A percentile compares a stretch with the other conserved stretches of the same genome.
Evolutionary conservation across 73 alveolate species (phyloP).

Genomic region (Paramecium sexaurelia): DNA sequence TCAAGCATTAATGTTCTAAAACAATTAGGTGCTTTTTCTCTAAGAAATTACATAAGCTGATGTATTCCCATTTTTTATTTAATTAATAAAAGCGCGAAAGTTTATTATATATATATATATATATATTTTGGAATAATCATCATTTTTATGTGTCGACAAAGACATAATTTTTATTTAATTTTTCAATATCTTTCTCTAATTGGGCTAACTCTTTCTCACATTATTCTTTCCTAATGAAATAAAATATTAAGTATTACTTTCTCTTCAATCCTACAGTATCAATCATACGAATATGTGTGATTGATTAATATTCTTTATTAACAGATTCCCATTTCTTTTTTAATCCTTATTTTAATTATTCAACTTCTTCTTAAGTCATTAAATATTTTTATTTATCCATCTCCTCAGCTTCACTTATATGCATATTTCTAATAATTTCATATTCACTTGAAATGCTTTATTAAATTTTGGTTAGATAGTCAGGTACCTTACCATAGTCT

Average conservation of each 20-base stretch:
- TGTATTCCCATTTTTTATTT: conserved; percentile 93
- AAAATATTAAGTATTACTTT: conserved; percentile 71
- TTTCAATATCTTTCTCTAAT: conserved; percentile 92
- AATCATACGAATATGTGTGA: conserved; percentile 90
- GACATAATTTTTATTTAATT: conserved; percentile 87
- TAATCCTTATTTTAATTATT: conserved; percentile 88
- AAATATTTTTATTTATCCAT: conserved; percentile 89
- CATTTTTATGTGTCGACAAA: conserved; percentile 89
- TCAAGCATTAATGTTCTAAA: not conserved
- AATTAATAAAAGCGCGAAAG: conserved; percentile 27
- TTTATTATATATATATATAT: not conserved
- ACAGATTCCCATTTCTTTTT: conserved; percentile 98
- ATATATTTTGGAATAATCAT: conserved; percentile 22
- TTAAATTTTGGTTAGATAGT: conserved; percentile 86
- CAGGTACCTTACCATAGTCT: conserved; percentile 93
- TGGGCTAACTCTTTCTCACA: conserved; percentile 92
- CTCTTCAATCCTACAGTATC: conserved; percentile 94
- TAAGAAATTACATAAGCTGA: conserved; percentile 90
- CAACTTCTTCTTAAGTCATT: conserved; percentile 88
- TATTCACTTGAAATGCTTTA: conserved; percentile 89
- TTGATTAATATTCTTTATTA: conserved; percentile 87
- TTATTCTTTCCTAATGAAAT: conserved; percentile 77
- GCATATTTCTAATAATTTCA: conserved; percentile 85
- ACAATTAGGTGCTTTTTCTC: conserved; percentile 92
- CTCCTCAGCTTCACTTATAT: conserved; percentile 88